phyloP scores from a whole-genome alignment of 495 filamentous ascomycete species.

The Lophiotrema nucula region DNA sequence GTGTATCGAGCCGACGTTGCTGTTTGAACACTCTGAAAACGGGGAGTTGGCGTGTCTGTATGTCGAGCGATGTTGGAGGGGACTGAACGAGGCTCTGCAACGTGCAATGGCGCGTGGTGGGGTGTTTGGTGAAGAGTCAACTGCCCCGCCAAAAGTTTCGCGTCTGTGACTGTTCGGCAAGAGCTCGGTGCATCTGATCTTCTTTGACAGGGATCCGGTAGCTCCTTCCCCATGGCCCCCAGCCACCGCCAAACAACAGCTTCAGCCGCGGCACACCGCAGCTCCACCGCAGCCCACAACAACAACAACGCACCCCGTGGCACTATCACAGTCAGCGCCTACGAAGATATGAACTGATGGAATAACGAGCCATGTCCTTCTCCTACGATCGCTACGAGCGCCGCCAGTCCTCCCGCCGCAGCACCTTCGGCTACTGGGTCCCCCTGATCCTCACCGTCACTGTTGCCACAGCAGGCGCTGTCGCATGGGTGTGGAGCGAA shows the following conservation, averaged over 20 bases:
- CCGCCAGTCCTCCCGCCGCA: constrained; percentile 62
- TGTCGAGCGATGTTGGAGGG: too few relatives aligned
- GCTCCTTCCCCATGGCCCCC: constrained; percentile 21
- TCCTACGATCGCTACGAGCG: constrained; percentile 67
- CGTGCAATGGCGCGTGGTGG: not conserved
- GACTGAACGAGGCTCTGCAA: too few relatives aligned
- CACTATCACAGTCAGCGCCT: constrained; percentile 5
- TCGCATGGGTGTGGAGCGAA: constrained; percentile 92
- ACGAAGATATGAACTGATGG: constrained; percentile 23
- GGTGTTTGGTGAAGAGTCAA: not conserved
- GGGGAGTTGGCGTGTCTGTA: not conserved
- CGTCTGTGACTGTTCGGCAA: constrained; percentile 8
- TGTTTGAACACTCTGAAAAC: not conserved
- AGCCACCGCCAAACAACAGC: constrained; percentile 15
- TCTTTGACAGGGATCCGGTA: constrained; percentile 12
- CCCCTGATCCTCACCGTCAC: constrained; percentile 81
- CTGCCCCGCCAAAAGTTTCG: constrained; percentile 26
- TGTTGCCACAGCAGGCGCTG: constrained; percentile 77
- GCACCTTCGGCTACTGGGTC: constrained; percentile 78
- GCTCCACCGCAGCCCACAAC: constrained; percentile 19
- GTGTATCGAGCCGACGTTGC: not conserved
- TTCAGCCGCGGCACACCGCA: constrained; percentile 2
- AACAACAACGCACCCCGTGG: constrained; percentile 21
- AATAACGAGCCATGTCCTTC: constrained; percentile 68
- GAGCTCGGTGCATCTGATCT: not conserved